A percentile compares a stretch with the other conserved stretches of the same genome.
phyloP scores from a whole-genome alignment of 805 yeast genomes.

The Candida cerambycidarum region DNA sequence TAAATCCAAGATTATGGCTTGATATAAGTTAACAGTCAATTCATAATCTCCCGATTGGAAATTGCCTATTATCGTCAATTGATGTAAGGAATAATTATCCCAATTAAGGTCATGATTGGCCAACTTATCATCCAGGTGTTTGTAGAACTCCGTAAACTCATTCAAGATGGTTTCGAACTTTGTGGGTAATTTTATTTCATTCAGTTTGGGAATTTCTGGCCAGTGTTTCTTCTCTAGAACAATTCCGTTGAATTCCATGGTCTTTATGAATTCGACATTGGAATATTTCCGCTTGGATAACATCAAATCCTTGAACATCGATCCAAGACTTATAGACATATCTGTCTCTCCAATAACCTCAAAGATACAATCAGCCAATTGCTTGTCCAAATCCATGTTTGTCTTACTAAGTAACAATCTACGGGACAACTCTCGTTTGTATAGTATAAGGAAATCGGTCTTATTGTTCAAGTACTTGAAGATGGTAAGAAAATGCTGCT shows the following conservation, averaged over 20 bases:
- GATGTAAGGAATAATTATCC: constrained; percentile 43
- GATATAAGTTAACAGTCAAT: constrained; percentile 41
- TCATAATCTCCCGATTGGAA: constrained; percentile 34
- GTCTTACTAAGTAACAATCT: constrained; percentile 29
- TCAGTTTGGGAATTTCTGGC: constrained; percentile 38
- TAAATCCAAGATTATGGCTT: constrained; percentile 40
- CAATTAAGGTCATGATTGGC: constrained; percentile 37
- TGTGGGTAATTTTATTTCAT: constrained; percentile 25
- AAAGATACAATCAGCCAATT: constrained; percentile 23
- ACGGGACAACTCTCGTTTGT: constrained; percentile 37
- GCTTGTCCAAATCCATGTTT: constrained; percentile 22
- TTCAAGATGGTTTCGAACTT: constrained; percentile 19
- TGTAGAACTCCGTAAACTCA: constrained; percentile 22
- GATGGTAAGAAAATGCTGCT: constrained; percentile 21
- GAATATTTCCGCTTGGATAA: constrained; percentile 20
- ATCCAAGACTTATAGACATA: constrained; percentile 22
- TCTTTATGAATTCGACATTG: neutral
- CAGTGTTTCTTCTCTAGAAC: constrained; percentile 36
- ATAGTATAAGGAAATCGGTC: constrained; percentile 27
- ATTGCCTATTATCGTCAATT: constrained; percentile 30
- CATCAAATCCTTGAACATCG: constrained; percentile 36
- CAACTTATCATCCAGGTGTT: constrained; percentile 19
- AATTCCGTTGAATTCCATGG: constrained; percentile 29
- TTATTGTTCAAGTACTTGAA: constrained; percentile 37
- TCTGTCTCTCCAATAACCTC: constrained; percentile 32